Conservation (phyloP, 768 basidiomycete genomes). For the Pulveroboletus sp. region DNA sequence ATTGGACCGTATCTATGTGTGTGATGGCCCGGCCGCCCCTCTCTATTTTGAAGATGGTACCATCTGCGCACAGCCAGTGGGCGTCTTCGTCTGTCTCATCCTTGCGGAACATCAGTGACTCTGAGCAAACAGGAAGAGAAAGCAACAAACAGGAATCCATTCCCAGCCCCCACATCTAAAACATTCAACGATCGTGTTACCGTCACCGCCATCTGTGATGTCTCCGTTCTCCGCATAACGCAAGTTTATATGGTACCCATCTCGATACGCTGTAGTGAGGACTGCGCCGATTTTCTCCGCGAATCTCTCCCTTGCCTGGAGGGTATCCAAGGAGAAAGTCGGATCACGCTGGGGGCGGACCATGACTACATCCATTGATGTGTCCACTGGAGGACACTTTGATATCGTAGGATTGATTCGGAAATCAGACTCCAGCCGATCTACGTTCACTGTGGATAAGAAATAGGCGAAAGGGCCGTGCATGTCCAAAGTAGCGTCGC, state of each 20-base stretch:
- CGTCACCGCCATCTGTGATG: slow-evolving; percentile 38
- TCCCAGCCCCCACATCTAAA: slow-evolving; percentile 77
- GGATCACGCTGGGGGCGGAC: slow-evolving; percentile 69
- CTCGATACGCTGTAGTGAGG: slow-evolving; percentile 66
- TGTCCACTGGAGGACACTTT: slow-evolving; percentile 38
- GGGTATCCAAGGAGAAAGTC: slow-evolving; percentile 36
- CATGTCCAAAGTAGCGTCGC: slow-evolving; percentile 41
- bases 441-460: slow-evolving; percentile 74
- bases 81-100: slow-evolving; percentile 54
- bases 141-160: slow-evolving; percentile 70
- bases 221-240: slow-evolving; percentile 47
- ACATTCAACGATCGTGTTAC: slow-evolving; percentile 67
- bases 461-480: slow-evolving; percentile 86
- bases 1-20: slow-evolving; percentile 26
- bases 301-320: slow-evolving; percentile 44
- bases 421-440: slow-evolving; percentile 81
- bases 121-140: neutral
- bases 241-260: slow-evolving; percentile 66
- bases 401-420: slow-evolving; percentile 64
- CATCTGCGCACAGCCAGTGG: slow-evolving; percentile 77
- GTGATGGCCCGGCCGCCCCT: slow-evolving; percentile 50
- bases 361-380: slow-evolving; percentile 68
- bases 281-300: slow-evolving; percentile 49
- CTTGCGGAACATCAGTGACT: slow-evolving; percentile 34
- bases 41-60: slow-evolving; percentile 61